A percentile compares a stretch with the other conserved stretches of the same genome.
phyloP scores from a whole-genome alignment of 305 asterid genomes.

The Fraxinus angustifolia region DNA sequence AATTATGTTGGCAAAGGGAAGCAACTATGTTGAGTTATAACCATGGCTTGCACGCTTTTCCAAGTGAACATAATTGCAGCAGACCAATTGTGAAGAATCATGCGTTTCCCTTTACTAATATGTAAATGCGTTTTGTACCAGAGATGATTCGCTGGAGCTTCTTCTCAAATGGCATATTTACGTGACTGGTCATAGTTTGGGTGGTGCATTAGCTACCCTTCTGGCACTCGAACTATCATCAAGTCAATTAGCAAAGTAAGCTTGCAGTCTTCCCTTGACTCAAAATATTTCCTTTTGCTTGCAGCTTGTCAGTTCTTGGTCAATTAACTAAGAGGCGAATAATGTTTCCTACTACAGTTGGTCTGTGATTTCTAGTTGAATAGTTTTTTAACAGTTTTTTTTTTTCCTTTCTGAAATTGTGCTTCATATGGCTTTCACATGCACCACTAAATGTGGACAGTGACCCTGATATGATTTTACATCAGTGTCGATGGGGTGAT shows the following conservation, averaged over 20 bases:
- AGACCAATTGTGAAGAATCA: neutral
- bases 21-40: neutral
- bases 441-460: neutral
- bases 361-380: neutral
- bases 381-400: neutral
- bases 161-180: slow-evolving; percentile 75
- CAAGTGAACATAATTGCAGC: neutral
- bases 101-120: neutral
- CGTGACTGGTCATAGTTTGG: slow-evolving; percentile 96
- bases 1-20: neutral
- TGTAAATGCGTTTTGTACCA: slow-evolving; percentile 28
- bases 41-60: neutral
- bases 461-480: neutral
- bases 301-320: slow-evolving; percentile 8
- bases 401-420: neutral
- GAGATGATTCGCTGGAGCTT: slow-evolving; percentile 50
- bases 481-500: neutral
- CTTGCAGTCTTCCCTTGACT: slow-evolving; percentile 25
- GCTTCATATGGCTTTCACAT: neutral
- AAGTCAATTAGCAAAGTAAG: slow-evolving; percentile 85
- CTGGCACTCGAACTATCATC: slow-evolving; percentile 86
- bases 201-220: slow-evolving; percentile 96
- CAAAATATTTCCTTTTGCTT: slow-evolving; percentile 4
- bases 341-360: neutral
- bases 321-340: neutral